Conservation (phyloP, 495 filamentous ascomycete species). For the Hyaloscypha variabilis region DNA sequence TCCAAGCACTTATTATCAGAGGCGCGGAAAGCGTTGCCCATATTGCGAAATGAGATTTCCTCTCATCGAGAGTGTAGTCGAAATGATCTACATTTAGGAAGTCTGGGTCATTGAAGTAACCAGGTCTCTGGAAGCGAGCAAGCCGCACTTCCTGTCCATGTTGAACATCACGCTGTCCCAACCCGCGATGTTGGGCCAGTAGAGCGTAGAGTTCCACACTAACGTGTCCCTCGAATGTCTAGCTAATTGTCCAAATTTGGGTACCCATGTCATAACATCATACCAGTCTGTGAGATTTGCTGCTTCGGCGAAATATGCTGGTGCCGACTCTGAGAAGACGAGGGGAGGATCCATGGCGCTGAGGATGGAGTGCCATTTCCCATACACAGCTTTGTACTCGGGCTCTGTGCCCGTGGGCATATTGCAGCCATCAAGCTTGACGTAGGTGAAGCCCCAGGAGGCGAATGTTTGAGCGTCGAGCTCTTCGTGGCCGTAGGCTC, state of each 20-base stretch:
- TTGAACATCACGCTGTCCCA: constrained; percentile 29
- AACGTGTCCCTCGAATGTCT: constrained; percentile 20
- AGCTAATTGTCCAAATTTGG: constrained; percentile 16
- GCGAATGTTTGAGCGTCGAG: constrained; percentile 40
- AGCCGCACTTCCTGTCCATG: constrained; percentile 27
- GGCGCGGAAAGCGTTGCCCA: constrained; percentile 28
- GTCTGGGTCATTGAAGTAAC: constrained; percentile 30
- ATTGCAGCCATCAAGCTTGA: constrained; percentile 41
- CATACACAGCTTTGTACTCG: constrained; percentile 21
- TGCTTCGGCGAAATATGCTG: constrained; percentile 27
- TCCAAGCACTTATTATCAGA: constrained; percentile 27
- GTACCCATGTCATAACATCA: constrained; percentile 10
- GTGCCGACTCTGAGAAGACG: constrained; percentile 28
- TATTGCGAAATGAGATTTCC: constrained; percentile 29
- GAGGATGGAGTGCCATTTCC: constrained; percentile 20
- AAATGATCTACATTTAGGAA: constrained; percentile 29
- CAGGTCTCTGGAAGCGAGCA: constrained; percentile 24
- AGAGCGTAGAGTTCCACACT: constrained; percentile 18
- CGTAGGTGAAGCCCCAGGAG: constrained; percentile 39
- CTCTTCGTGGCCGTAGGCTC: constrained; percentile 35
- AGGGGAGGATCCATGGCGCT: constrained; percentile 21
- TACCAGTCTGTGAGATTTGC: constrained; percentile 29
- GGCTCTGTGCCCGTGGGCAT: constrained; percentile 18
- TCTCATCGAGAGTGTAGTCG: constrained; percentile 26
- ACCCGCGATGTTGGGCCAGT: constrained; percentile 19